Evolutionary conservation across 2,329 filamentous ascomycete genomes (phyloP).

Genomic region (Parascedosporium putredinis): DNA sequence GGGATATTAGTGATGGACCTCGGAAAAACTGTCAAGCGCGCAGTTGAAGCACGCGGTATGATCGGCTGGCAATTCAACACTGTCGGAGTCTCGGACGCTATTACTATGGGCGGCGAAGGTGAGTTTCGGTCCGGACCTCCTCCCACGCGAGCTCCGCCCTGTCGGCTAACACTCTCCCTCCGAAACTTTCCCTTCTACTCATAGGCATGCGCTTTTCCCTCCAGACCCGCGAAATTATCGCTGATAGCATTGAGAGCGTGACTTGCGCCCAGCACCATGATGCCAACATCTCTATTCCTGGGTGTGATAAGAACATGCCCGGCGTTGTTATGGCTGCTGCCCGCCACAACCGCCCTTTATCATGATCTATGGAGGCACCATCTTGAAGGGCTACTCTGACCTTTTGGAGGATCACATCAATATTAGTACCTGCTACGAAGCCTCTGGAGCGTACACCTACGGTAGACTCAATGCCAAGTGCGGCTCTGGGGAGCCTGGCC

Average conservation of each 20-base stretch:
- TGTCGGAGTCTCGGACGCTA: slow-evolving; percentile 78
- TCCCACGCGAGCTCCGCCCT: not conserved
- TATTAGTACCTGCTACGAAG: slow-evolving; percentile 81
- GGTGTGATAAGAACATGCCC: slow-evolving; percentile 98
- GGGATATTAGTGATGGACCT: slow-evolving; percentile 61
- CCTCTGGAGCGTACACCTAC: slow-evolving; percentile 72
- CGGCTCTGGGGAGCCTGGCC: slow-evolving; percentile 48
- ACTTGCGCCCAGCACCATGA: slow-evolving; percentile 89
- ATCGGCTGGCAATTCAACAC: slow-evolving; percentile 93
- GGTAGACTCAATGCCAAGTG: slow-evolving; percentile 63
- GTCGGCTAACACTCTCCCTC: not conserved
- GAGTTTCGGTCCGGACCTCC: slow-evolving; percentile 13
- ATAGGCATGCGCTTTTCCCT: slow-evolving; percentile 87
- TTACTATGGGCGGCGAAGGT: slow-evolving; percentile 93
- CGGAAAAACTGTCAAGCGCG: slow-evolving; percentile 75
- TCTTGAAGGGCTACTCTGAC: slow-evolving; percentile 73
- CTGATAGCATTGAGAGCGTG: slow-evolving; percentile 87
- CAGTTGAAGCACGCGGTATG: slow-evolving; percentile 74
- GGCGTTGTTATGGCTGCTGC: slow-evolving; percentile 85
- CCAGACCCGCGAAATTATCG: slow-evolving; percentile 84
- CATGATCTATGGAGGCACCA: slow-evolving; percentile 93
- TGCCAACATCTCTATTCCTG: slow-evolving; percentile 84
- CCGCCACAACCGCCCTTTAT: slow-evolving; percentile 80
- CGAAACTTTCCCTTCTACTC: slow-evolving; percentile 8
- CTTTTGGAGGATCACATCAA: slow-evolving; percentile 73